Percentiles rank a stretch among this genome's conserved stretches.
These are phyloP conservation scores for Senecio squalidus DNA, from an alignment of 140 eudicot species.

Conservation along the genomic window DNA sequence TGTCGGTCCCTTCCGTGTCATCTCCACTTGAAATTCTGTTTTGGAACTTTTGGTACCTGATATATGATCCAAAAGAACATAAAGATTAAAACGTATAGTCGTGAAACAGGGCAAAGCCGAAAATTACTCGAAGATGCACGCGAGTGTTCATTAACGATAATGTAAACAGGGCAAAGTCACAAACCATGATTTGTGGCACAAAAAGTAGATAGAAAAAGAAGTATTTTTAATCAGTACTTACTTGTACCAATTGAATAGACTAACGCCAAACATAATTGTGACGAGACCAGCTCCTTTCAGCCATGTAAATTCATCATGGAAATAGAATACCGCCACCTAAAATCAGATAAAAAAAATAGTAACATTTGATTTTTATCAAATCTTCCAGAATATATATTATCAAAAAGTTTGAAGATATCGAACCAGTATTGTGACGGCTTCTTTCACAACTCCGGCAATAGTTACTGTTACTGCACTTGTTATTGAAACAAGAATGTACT, in stretches of 20 bases:
- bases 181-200: not conserved
- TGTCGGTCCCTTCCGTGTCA: constrained; percentile 19
- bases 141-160: not conserved
- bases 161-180: not conserved
- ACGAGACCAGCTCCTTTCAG: constrained; percentile 80
- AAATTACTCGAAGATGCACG: not conserved
- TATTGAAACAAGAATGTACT: constrained; percentile 78
- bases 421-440: constrained; percentile 94
- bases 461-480: constrained; percentile 97
- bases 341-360: not conserved
- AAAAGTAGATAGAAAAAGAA: not conserved
- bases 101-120: not conserved
- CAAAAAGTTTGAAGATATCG: not conserved
- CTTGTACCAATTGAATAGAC: constrained; percentile 96
- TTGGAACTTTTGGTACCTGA: constrained; percentile 79
- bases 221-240: constrained; percentile 53
- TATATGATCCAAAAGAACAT: not conserved
- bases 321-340: constrained; percentile 95
- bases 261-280: constrained; percentile 79
- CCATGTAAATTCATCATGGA: constrained; percentile 92
- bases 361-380: not conserved
- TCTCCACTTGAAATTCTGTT: constrained; percentile 42
- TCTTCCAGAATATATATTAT: not conserved
- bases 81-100: not conserved
- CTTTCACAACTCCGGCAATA: constrained; percentile 97